Evolutionary conservation across 2,329 filamentous ascomycete genomes (phyloP).

Genomic region (Colletotrichum chlorophyti): DNA sequence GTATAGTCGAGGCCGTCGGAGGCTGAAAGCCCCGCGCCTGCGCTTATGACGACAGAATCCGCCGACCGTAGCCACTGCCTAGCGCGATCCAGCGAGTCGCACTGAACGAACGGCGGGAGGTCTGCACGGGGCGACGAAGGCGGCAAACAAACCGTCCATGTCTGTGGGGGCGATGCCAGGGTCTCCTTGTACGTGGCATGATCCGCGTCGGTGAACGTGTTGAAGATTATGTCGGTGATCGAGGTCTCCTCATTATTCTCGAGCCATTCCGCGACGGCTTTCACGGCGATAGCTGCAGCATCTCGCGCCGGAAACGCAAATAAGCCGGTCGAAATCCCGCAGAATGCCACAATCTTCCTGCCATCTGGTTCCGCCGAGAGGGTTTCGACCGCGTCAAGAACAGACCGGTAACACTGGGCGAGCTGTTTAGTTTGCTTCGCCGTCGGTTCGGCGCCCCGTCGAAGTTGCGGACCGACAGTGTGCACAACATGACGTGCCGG

Average conservation of each 20-base stretch:
- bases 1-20: constrained; percentile 42
- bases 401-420: constrained; percentile 37
- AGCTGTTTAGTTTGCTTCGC: constrained; percentile 32
- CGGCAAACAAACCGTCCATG: not conserved
- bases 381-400: constrained; percentile 36
- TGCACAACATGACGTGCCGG: constrained; percentile 39
- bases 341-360: constrained; percentile 39
- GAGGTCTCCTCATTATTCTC: constrained; percentile 32
- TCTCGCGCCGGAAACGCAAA: constrained; percentile 39
- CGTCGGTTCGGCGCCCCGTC: constrained; percentile 31
- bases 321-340: constrained; percentile 43
- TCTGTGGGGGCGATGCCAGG: not conserved
- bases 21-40: constrained; percentile 42
- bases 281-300: constrained; percentile 37
- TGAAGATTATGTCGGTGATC: constrained; percentile 40
- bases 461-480: constrained; percentile 41
- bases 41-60: constrained; percentile 37
- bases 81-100: constrained; percentile 16
- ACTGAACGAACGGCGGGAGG: constrained; percentile 1
- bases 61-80: constrained; percentile 35
- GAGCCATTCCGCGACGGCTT: constrained; percentile 34
- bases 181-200: constrained; percentile 22
- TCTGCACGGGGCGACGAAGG: not conserved
- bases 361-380: constrained; percentile 32
- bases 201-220: constrained; percentile 39